Conservation (phyloP, 192 early-diverging fungal genomes). For the Dissophora globulifera region DNA sequence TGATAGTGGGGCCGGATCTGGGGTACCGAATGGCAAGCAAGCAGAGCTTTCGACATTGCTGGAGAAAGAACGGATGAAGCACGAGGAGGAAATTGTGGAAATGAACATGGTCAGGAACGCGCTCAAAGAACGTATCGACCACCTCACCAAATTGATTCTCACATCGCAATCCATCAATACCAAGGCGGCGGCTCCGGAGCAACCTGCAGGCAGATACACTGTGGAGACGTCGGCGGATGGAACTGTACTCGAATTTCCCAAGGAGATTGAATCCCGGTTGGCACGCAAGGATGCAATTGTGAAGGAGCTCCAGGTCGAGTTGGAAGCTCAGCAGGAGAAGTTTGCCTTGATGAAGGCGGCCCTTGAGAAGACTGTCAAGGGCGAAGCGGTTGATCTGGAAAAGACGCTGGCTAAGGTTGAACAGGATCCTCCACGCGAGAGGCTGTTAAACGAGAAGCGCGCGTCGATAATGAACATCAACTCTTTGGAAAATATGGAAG, state of each 20-base stretch:
- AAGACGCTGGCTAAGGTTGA: constrained; percentile 49
- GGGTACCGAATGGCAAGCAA: constrained; percentile 43
- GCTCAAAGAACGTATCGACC: constrained; percentile 86
- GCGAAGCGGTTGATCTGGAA: constrained; percentile 37
- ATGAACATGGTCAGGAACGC: constrained; percentile 72
- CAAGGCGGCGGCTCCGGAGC: constrained; percentile 33
- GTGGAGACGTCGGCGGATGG: constrained; percentile 30
- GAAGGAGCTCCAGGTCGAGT: constrained; percentile 26
- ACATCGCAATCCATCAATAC: constrained; percentile 70
- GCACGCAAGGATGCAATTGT: constrained; percentile 44
- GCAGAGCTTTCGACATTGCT: constrained; percentile 36
- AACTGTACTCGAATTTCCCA: constrained; percentile 29
- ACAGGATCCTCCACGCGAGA: constrained; percentile 31
- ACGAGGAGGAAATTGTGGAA: constrained; percentile 66
- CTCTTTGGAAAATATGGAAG: constrained; percentile 13
- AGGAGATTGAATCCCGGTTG: constrained; percentile 22
- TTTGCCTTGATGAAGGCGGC: constrained; percentile 49
- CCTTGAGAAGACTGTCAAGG: constrained; percentile 32
- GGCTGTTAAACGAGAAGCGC: constrained; percentile 39
- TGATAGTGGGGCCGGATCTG: constrained; percentile 60
- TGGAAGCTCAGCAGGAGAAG: constrained; percentile 54
- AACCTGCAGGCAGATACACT: constrained; percentile 12
- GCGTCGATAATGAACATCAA: constrained; percentile 37
- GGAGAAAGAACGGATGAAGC: constrained; percentile 47
- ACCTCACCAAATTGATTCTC: constrained; percentile 85